phyloP scores from a whole-genome alignment of 2,329 filamentous ascomycete species.

The Neonectria magnoliae region DNA sequence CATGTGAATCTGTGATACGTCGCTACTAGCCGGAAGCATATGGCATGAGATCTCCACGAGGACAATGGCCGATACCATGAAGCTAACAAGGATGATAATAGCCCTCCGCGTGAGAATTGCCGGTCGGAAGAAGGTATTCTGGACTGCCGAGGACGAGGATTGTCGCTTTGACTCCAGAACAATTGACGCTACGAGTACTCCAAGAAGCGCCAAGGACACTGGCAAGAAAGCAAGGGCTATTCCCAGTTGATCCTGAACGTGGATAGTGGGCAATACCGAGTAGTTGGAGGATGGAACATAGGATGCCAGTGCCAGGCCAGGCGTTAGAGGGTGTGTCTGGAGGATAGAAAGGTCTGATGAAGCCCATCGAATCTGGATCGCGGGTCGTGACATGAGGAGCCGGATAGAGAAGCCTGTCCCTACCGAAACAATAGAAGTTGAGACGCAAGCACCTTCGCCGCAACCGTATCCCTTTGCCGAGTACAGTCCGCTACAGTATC shows the following conservation, averaged over 20 bases:
- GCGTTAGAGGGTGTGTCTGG: conserved; percentile 2
- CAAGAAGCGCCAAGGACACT: neutral
- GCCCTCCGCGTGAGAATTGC: neutral
- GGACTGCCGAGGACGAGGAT: neutral
- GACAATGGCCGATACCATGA: neutral
- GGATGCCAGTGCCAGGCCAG: neutral
- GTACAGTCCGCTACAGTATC: too few relatives aligned
- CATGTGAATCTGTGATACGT: neutral
- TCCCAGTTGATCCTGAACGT: neutral
- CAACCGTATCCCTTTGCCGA: too few relatives aligned
- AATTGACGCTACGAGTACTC: neutral
- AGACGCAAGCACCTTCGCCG: too few relatives aligned
- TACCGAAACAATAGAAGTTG: too few relatives aligned
- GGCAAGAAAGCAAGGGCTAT: conserved; percentile 5
- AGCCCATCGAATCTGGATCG: too few relatives aligned
- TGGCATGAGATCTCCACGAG: conserved; percentile 9
- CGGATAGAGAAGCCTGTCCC: too few relatives aligned
- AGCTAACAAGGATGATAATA: neutral
- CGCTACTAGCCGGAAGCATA: neutral
- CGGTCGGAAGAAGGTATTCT: neutral
- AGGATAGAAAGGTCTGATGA: neutral
- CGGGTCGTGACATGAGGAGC: too few relatives aligned
- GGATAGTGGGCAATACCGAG: neutral
- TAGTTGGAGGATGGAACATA: neutral
- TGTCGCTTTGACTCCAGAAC: neutral